Evolutionary conservation across 805 yeast species (phyloP).

Genomic region (Wickerhamiella lipophila): DNA sequence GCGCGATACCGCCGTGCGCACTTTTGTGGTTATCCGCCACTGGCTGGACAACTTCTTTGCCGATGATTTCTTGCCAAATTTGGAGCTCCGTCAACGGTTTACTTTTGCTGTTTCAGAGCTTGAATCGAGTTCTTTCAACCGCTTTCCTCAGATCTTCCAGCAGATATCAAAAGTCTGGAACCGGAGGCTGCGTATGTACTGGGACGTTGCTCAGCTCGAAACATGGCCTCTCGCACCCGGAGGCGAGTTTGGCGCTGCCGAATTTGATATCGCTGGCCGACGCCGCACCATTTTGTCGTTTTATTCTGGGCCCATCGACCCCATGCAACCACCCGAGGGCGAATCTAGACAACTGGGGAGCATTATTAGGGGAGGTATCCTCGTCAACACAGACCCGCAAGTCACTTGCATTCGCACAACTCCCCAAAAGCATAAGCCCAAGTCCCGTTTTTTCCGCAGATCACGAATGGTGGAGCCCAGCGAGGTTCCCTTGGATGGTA

Average conservation of each 20-base stretch:
- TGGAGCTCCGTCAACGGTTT: constrained; percentile 36
- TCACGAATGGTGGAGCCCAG: constrained; percentile 11
- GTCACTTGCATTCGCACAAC: constrained; percentile 18
- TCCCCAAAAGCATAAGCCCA: constrained; percentile 12
- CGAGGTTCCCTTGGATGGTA: constrained; percentile 18
- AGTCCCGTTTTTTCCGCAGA: constrained; percentile 3
- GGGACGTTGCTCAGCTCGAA: constrained; percentile 23
- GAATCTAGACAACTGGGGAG: constrained; percentile 15
- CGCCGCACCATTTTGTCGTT: constrained; percentile 18
- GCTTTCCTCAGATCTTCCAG: constrained; percentile 29
- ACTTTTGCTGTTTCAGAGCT: constrained; percentile 30
- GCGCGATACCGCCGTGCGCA: constrained; percentile 56
- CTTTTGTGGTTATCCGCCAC: constrained; percentile 77
- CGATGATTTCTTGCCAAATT: constrained; percentile 60
- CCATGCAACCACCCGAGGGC: background rate
- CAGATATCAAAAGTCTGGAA: constrained; percentile 43
- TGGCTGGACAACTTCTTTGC: constrained; percentile 81
- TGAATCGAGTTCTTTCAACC: constrained; percentile 3
- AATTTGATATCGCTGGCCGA: constrained; percentile 9
- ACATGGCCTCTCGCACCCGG: constrained; percentile 25
- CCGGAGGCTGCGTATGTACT: constrained; percentile 27
- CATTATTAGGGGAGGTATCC: constrained; percentile 24
- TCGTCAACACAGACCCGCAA: constrained; percentile 18
- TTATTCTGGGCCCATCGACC: constrained; percentile 14
- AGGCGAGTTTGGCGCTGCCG: constrained; percentile 24